A percentile compares a stretch with the other conserved stretches of the same genome.
phyloP scores from a whole-genome alignment of 2,329 filamentous ascomycete species.

The Herpotrichia juniperi region DNA sequence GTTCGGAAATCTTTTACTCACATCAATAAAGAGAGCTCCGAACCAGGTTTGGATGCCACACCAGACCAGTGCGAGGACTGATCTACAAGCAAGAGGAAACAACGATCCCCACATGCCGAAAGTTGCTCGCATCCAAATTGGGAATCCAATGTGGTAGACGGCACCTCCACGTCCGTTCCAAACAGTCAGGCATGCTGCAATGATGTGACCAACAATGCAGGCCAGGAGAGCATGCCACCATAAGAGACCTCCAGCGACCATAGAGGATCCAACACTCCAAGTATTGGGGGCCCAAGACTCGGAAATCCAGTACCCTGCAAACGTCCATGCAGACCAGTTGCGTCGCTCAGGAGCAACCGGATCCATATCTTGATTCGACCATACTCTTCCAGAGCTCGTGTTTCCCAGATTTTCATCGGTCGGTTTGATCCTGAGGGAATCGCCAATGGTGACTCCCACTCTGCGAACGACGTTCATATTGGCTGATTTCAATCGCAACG shows the following conservation, averaged over 20 bases:
- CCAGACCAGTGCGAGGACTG: not conserved
- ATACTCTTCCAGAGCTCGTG: not conserved
- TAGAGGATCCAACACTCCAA: not conserved
- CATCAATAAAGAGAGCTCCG: not conserved
- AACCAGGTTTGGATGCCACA: not conserved
- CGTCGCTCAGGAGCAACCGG: not conserved
- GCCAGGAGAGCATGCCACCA: slow-evolving; percentile 1
- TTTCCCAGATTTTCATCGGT: not conserved
- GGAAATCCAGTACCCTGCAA: not conserved
- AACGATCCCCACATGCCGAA: slow-evolving; percentile 1
- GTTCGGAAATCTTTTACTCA: no score
- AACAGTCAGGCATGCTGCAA: not conserved
- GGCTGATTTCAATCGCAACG: not conserved
- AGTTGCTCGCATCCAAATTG: not conserved
- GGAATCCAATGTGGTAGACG: not conserved
- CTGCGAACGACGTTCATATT: not conserved
- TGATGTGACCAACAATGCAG: slow-evolving; percentile 1
- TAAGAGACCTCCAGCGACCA: not conserved
- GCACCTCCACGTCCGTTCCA: slow-evolving; percentile 3
- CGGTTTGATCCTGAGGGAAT: not conserved
- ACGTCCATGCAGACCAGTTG: slow-evolving; percentile 1
- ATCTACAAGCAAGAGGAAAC: not conserved
- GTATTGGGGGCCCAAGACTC: not conserved
- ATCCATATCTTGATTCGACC: slow-evolving; percentile 2
- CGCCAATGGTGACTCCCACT: not conserved